Percentiles rank a stretch among this genome's conserved stretches.
Conservation (phyloP, 352 stramenopile genomes). For the Globisporangium irregulare region DNA sequence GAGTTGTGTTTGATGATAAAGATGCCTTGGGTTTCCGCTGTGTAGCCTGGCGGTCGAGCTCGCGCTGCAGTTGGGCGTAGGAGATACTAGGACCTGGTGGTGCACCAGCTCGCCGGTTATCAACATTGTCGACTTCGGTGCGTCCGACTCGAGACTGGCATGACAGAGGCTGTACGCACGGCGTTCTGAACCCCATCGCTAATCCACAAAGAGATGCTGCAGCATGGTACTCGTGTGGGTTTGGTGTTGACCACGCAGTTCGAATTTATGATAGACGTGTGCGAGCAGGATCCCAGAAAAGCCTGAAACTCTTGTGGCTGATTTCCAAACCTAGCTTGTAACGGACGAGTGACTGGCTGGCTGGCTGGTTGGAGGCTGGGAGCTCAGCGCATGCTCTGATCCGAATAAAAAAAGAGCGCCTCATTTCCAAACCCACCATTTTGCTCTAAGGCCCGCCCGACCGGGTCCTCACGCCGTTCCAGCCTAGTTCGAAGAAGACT, state of each 20-base stretch:
- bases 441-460: neutral
- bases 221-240: too few species aligned
- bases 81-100: neutral
- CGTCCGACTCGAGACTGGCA: neutral
- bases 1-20: neutral
- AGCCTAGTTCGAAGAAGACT: neutral
- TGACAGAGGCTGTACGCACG: neutral
- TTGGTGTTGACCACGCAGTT: neutral
- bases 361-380: neutral
- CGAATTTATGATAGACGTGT: neutral
- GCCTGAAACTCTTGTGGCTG: neutral
- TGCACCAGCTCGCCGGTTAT: neutral
- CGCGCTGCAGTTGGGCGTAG: slow-evolving; percentile 1
- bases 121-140: neutral
- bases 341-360: neutral
- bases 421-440: neutral
- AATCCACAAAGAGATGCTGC: neutral
- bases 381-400: neutral
- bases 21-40: neutral
- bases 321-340: neutral
- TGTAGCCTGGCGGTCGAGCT: neutral
- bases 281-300: neutral
- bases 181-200: neutral
- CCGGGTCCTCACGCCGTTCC: neutral
- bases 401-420: neutral